Evolutionary conservation across 257 asterid genomes (phyloP).

Genomic region (Nicotiana noctiflora): DNA sequence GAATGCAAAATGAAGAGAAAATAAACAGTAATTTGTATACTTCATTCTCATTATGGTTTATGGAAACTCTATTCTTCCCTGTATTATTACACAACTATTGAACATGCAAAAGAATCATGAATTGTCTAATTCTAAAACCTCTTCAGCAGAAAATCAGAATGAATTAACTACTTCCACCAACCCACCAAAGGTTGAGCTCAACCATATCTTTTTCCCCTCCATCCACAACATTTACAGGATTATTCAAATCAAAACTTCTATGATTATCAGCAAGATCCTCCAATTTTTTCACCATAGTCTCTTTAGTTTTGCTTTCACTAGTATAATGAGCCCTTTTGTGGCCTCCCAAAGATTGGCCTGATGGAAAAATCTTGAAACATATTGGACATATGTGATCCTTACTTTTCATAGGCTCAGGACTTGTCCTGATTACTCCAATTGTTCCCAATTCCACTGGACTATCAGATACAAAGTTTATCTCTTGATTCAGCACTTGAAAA

Average conservation of each 20-base stretch:
- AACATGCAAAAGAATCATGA: slow-evolving; percentile 7
- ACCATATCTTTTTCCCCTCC: slow-evolving; percentile 14
- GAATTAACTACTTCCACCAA: slow-evolving; percentile 26
- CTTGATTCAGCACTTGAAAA: background rate
- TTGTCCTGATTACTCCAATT: slow-evolving; percentile 4
- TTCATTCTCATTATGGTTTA: background rate
- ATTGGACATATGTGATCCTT: slow-evolving; percentile 36
- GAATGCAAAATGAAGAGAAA: background rate
- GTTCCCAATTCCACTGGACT: background rate
- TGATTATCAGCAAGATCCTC: slow-evolving; percentile 21
- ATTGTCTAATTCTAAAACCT: background rate
- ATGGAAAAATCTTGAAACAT: slow-evolving; percentile 59
- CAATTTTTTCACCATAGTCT: slow-evolving; percentile 10
- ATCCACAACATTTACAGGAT: slow-evolving; percentile 29
- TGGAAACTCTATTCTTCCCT: background rate
- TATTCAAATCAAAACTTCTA: slow-evolving; percentile 37
- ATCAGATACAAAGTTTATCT: slow-evolving; percentile 7
- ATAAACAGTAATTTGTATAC: background rate
- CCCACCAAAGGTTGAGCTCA: slow-evolving; percentile 33
- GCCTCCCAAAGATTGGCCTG: slow-evolving; percentile 85
- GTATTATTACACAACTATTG: background rate
- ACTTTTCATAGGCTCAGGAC: slow-evolving; percentile 15
- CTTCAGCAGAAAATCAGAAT: background rate
- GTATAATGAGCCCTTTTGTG: slow-evolving; percentile 75
- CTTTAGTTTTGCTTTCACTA: slow-evolving; percentile 30